Percentiles rank a stretch among this genome's conserved stretches.
phyloP scores from a whole-genome alignment of 345 rosid species.

The Citrus australasica region DNA sequence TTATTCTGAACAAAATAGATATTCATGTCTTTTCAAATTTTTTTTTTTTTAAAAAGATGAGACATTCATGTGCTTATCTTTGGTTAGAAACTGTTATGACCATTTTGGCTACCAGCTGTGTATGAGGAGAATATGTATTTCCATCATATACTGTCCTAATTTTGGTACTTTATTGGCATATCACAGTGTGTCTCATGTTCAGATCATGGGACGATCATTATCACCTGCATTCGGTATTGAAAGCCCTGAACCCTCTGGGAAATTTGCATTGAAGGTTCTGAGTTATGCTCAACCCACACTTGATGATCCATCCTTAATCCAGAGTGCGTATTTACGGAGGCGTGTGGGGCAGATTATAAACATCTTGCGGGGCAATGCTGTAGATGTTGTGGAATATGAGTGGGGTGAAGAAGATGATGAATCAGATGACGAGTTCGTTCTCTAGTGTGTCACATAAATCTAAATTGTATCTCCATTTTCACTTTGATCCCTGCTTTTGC shows the following conservation, averaged over 20 bases:
- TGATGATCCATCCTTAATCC: conserved; percentile 9
- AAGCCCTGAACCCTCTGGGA: conserved; percentile 43
- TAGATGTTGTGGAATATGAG: conserved; percentile 29
- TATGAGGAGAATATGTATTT: not conserved
- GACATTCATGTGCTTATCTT: not conserved
- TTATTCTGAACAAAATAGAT: not conserved
- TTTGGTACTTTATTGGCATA: conserved; percentile 7
- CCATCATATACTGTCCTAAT: not conserved
- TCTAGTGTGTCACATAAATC: not conserved
- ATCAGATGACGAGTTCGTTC: conserved; percentile 36
- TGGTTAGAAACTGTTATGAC: not conserved
- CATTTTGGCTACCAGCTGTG: not conserved
- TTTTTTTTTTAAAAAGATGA: too few relatives aligned
- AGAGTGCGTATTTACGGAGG: conserved; percentile 14
- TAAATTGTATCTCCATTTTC: not conserved
- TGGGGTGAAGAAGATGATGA: conserved; percentile 48
- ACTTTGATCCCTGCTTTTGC: not conserved
- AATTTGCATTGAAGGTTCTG: conserved; percentile 44
- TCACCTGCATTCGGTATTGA: conserved; percentile 45
- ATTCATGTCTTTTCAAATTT: too few relatives aligned
- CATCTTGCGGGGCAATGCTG: conserved; percentile 40
- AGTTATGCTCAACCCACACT: conserved; percentile 38
- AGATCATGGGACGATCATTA: conserved; percentile 59
- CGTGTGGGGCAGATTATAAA: conserved; percentile 44
- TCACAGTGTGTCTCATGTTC: conserved; percentile 75